Percentiles rank a stretch among this genome's conserved stretches.
phyloP scores from a whole-genome alignment of 163 green algal species.

The Prototheca cutis region DNA sequence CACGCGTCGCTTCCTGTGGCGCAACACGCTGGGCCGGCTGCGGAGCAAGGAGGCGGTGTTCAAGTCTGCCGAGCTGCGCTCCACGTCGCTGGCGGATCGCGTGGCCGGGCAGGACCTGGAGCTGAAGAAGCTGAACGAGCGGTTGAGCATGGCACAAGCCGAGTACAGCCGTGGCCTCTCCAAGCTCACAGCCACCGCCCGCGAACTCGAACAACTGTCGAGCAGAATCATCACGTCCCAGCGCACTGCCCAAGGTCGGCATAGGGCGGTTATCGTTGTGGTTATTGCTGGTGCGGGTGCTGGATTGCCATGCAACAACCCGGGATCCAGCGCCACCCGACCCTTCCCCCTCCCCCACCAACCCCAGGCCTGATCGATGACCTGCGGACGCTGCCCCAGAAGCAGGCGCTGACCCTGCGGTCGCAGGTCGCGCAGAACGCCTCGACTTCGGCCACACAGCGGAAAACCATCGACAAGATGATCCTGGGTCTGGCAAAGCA shows the following conservation, averaged over 20 bases:
- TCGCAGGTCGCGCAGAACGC: neutral
- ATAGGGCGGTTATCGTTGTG: no score
- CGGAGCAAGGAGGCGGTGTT: slow-evolving; percentile 13
- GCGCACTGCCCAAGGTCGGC: no score
- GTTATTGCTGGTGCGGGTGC: no score
- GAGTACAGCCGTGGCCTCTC: slow-evolving; percentile 16
- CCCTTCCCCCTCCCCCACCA: neutral
- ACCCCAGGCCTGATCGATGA: neutral
- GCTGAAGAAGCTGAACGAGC: slow-evolving; percentile 23
- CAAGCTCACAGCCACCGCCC: slow-evolving; percentile 17
- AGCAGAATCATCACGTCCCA: no score
- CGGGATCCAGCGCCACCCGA: neutral
- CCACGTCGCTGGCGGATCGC: slow-evolving; percentile 2
- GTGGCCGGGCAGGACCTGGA: slow-evolving; percentile 16
- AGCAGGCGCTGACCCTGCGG: neutral
- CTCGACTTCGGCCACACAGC: slow-evolving; percentile 2
- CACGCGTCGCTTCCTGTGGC: slow-evolving; percentile 13
- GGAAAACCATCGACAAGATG: slow-evolving; percentile 12
- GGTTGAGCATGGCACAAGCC: slow-evolving; percentile 7
- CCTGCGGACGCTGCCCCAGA: neutral
- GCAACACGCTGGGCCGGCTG: slow-evolving; percentile 11
- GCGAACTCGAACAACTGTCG: slow-evolving; percentile 15
- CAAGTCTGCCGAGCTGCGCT: slow-evolving; percentile 9
- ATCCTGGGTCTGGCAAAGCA: slow-evolving; percentile 18
- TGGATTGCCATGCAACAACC: no score